phyloP scores from a whole-genome alignment of 441 rosid genomes.

The Populus hybrid region DNA sequence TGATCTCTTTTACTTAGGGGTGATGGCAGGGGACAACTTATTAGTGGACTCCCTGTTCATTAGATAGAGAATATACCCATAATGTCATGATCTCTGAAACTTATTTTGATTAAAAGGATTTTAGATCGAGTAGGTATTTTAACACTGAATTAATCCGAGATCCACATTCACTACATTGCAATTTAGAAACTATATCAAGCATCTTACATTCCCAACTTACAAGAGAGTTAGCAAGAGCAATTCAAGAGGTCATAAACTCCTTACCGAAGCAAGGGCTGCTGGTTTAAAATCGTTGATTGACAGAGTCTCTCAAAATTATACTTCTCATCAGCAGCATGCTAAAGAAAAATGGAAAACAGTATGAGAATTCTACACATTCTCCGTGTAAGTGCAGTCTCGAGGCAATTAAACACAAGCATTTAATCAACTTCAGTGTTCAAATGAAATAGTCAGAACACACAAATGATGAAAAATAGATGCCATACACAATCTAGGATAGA shows the following conservation, averaged over 20 bases:
- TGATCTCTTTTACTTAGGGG: not conserved
- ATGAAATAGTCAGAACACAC: slow-evolving; percentile 9
- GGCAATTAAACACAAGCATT: slow-evolving; percentile 9
- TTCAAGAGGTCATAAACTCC: slow-evolving; percentile 23
- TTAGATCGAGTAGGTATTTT: not conserved
- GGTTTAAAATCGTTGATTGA: slow-evolving; percentile 83
- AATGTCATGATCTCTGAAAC: not conserved
- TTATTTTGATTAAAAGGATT: not conserved
- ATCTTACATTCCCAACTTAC: not conserved
- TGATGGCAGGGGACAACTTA: no score
- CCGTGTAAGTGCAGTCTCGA: not conserved
- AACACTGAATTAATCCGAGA: not conserved
- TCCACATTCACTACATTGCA: not conserved
- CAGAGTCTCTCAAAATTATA: slow-evolving; percentile 87
- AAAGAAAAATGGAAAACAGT: slow-evolving; percentile 20
- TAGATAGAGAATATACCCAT: no score
- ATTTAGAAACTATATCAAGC: not conserved
- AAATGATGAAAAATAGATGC: slow-evolving; percentile 11
- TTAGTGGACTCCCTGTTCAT: no score
- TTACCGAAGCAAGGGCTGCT: slow-evolving; percentile 93
- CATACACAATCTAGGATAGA: slow-evolving; percentile 16
- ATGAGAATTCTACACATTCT: slow-evolving; percentile 17
- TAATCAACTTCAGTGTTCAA: slow-evolving; percentile 9
- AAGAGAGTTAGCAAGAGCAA: not conserved
- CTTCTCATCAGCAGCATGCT: slow-evolving; percentile 99